Conservation (phyloP, 2,329 filamentous ascomycete species). For the Ceratocystiopsis brevicomis region DNA sequence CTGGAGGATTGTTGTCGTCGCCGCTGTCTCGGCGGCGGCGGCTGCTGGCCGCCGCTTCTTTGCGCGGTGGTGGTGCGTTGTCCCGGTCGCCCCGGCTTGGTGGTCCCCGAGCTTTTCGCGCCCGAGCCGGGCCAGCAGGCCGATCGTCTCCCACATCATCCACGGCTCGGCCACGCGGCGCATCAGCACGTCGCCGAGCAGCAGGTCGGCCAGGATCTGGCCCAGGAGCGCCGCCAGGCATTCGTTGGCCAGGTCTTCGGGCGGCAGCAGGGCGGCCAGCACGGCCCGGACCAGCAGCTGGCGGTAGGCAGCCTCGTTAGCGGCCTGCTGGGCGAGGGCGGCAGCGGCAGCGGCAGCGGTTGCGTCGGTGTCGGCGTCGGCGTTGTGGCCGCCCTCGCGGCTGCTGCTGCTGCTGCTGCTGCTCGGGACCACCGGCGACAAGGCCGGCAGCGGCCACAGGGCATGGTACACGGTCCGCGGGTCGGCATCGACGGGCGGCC, state of each 20-base stretch:
- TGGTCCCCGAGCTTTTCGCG: conserved; percentile 12
- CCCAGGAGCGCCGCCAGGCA: conserved; percentile 68
- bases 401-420: too few species aligned
- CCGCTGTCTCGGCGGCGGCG: background rate
- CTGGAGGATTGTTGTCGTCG: background rate
- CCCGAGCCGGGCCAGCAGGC: conserved; percentile 40
- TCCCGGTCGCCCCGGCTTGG: too few species aligned
- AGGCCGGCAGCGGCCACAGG: conserved; percentile 59
- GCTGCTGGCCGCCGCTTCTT: background rate
- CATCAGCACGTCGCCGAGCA: conserved; percentile 64
- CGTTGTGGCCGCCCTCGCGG: conserved; percentile 30
- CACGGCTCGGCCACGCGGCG: conserved; percentile 72
- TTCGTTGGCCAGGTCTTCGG: conserved; percentile 77
- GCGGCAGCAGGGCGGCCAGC: conserved; percentile 68
- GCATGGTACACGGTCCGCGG: conserved; percentile 63
- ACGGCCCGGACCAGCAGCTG: conserved; percentile 72
- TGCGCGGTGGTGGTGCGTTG: background rate
- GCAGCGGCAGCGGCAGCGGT: too few species aligned
- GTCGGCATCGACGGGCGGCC: conserved; percentile 40
- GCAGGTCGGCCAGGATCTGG: conserved; percentile 77
- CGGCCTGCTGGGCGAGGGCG: conserved; percentile 47
- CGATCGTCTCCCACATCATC: conserved; percentile 71
- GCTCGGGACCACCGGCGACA: conserved; percentile 53
- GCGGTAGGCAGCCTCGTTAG: conserved; percentile 69
- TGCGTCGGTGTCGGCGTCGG: conserved; percentile 21